These are phyloP conservation scores for Coemansia sp. DNA, from an alignment of 192 early-diverging fungal species.

Conservation along the genomic window DNA sequence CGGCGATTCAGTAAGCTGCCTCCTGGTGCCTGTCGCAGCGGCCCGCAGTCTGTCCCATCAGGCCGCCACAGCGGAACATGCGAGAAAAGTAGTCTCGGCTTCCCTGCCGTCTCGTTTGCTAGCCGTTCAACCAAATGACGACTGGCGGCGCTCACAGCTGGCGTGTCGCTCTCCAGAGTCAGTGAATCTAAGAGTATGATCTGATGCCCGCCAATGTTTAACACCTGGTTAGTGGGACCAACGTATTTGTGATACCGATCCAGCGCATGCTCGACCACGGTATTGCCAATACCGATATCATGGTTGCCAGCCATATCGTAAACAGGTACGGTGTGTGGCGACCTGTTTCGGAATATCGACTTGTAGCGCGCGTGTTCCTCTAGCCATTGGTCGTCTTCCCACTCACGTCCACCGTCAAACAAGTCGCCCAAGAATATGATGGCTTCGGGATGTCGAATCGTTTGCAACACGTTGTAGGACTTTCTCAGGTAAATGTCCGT, in stretches of 20 bases:
- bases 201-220: constrained; percentile 61
- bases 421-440: constrained; percentile 86
- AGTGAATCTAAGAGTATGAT: constrained; percentile 81
- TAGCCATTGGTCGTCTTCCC: constrained; percentile 59
- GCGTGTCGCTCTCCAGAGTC: constrained; percentile 57
- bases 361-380: constrained; percentile 60
- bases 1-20: constrained; percentile 58
- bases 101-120: not conserved
- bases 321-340: constrained; percentile 26
- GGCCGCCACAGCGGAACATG: constrained; percentile 88
- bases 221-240: constrained; percentile 62
- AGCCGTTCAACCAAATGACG: constrained; percentile 22
- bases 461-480: constrained; percentile 69
- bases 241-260: constrained; percentile 56
- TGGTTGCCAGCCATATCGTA: constrained; percentile 88
- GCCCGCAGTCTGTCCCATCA: constrained; percentile 69
- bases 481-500: constrained; percentile 86
- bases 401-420: constrained; percentile 76
- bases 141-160: constrained; percentile 10
- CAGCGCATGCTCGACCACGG: constrained; percentile 46
- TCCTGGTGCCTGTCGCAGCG: constrained; percentile 55
- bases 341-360: constrained; percentile 56
- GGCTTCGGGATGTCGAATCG: constrained; percentile 60
- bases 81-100: constrained; percentile 69
- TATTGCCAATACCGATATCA: constrained; percentile 85